Base-by-base conservation (phyloP, 2,329 filamentous ascomycete genomes). In the Pseudopithomyces maydicus region DNA sequence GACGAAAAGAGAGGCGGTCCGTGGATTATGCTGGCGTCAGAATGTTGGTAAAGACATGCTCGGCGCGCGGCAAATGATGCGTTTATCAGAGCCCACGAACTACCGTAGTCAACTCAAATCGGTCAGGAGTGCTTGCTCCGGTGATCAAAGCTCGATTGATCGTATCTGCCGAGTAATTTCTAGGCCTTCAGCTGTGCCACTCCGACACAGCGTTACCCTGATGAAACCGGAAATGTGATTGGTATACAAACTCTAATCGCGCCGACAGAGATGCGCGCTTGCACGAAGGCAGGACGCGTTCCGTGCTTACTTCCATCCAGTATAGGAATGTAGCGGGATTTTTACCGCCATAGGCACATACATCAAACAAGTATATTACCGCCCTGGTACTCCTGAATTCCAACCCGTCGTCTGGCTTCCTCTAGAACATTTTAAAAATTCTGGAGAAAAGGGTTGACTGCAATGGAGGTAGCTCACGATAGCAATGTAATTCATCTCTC, bases 391-490 rank as follows among this genome's bases (percentile, higher is more conserved):
- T n/a, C 35, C 26, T 39, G 2, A 8, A 17, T 47, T 19, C 20
- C 43, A 10, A 6, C n/a, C 23, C n/a, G 23, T 32, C 23, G 2
- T 46, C 32, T 26, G 17, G 12, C 19, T 33, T 33, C n/a, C 17
- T 26, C 22, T 32, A n/a, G 14, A 33, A 3, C 6, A 46, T 15
- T 14, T 10, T 33, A 8, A 49, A 19, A 17, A 8, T n/a, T 15
- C 45, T 38, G 12, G 32, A 11, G 26, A 26, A 22, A 29, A n/a
- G 49, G 32, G 14, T 33, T 15, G 47, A 22, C 46, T 51, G 49
- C n/a, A 36, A 60, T 60, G 58, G 52, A 55, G 51, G 51, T 50
- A 23, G 48, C 39, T n/a, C 52, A 56, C 29, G 54, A 57, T 41
- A 23, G 35, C 22, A 57, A 57, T 52, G 58, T 60, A 8, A 33